phyloP scores from a whole-genome alignment of 176 grass and related monocot genomes.

The Alloteropsis semialata region DNA sequence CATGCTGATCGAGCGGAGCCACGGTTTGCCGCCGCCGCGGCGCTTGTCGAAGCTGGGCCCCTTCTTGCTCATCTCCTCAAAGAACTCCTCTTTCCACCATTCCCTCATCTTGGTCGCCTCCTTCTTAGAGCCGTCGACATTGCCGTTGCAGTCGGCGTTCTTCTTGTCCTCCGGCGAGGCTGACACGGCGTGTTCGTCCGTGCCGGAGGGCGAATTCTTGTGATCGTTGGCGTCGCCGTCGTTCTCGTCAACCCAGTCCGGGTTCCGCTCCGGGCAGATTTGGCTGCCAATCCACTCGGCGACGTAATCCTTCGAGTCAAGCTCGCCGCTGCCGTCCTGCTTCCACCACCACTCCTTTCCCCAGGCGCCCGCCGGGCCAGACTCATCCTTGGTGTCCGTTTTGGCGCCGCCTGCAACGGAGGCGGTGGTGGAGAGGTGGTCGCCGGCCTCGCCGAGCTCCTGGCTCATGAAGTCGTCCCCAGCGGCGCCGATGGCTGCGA shows the following conservation, averaged over 20 bases:
- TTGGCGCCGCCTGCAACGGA: neutral
- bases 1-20: slow-evolving; percentile 24
- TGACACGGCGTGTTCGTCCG: neutral
- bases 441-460: slow-evolving; percentile 60
- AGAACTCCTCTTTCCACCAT: slow-evolving; percentile 36
- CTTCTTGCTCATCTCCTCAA: slow-evolving; percentile 32
- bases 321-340: slow-evolving; percentile 28
- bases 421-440: slow-evolving; percentile 9
- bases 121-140: neutral
- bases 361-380: slow-evolving; percentile 2
- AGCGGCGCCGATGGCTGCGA: neutral
- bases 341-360: slow-evolving; percentile 31
- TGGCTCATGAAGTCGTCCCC: slow-evolving; percentile 74
- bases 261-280: slow-evolving; percentile 24
- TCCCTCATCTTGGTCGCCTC: slow-evolving; percentile 11
- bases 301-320: slow-evolving; percentile 24
- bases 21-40: neutral
- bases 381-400: neutral
- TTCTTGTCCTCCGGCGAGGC: slow-evolving; percentile 12
- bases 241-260: slow-evolving; percentile 17
- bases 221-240: neutral
- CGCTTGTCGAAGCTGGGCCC: slow-evolving; percentile 1
- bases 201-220: neutral
- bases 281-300: slow-evolving; percentile 34
- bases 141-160: neutral